Base-by-base conservation (phyloP, 1,284 basidiomycete genomes). In the Ceratobasidium sp. region DNA sequence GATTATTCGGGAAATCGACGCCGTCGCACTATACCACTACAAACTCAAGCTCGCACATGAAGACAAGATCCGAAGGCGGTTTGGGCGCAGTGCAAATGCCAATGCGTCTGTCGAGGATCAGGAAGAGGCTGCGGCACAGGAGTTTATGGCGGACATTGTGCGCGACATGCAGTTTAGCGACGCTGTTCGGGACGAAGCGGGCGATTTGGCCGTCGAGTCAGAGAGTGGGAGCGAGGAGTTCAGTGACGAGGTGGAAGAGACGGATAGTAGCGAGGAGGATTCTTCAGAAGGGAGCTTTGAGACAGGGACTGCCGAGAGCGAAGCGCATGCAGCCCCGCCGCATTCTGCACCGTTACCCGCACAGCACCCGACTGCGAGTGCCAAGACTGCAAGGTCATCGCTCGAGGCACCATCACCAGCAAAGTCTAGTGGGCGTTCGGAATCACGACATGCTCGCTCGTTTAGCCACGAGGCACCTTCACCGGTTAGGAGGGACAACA, bases 11-110 rank as follows among this genome's bases (percentile, higher is more conserved):
- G 96, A 98, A 84, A 90, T 98, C 2, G 96, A 98, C 84, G 88
- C 89, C 74, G 89, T 98, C 66, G 93, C 96, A 23, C 86, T 92
- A 74, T 96, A 98, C 82, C 96, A 98, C 84, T 97, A 97, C 86
- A 91, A 93, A 83, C 89, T 96, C 79, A 98, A 98, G 86, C 88
- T 97, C 35, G 88, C 94, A 16, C 93, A 97, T 82, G 96, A 98
- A 84, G 93, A 93, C 82, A 96, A 95, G 85, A 87, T 98, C 55
- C 88, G 94, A 35, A 88, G 92, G 69, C 89, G 96, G 44, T 96
- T 98, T 84, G 90, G 90, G 54, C 88, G 89, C 74, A 86, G 81
- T 83, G 83, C 66, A 87, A 88, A 78, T 35, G 80, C 81, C 33
- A 83, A 81, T 6, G 79, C 79, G 23, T 83, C 81, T 71, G 89